Evolutionary conservation across 164 flowering plant species (phyloP), one percentile per base, ranked within the genome.

Genomic region (Saururus chinensis): DNA sequence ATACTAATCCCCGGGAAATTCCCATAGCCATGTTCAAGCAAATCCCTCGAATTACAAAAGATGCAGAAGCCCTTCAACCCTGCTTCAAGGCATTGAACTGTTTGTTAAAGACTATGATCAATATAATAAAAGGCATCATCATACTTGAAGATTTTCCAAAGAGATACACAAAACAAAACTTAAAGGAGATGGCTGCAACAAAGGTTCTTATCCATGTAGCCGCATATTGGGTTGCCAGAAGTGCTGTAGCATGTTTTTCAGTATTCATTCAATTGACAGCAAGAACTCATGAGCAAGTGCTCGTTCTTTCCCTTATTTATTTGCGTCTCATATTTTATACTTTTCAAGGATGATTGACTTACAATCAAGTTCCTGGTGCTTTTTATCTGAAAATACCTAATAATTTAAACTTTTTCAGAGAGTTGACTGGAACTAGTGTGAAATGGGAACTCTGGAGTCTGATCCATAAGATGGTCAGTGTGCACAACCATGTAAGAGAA

Each of bases 181-280:
- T 53, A 19, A 68, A 77, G 12, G 64, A 49, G 12, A 37, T 71
- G 54, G 48, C 65, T 11, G 40, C 55, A 23, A 62, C 77, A 25
- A 79, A 73, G 65, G 63, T 77, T 19, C 68, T 65, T 45, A 77
- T 91, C 40, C 81, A 78, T 56, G 40, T 71, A 42, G 84, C 87
- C 26, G 73, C 81, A 10, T 91, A 86, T 66, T 86, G 96, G 97
- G 73, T 84, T 63, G 64, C 76, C 20, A 83, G 80, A 76, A 80
- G 93, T 69, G 58, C 79, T 58, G 35, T 83, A 59, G 62, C 74
- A 21, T 81, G 85, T 72, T 67, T 79, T 54, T 73, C 81, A 21
- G 79, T 73, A 48, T 68, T 85, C 65, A 68, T 69, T 56, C 79
- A 82, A 58, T 62, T 84, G 64, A 79, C 49, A 56, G 70, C 79